These are phyloP conservation scores for Alternaria sp. DNA, from an alignment of 2,329 filamentous ascomycete genomes.

Conservation along the genomic window DNA sequence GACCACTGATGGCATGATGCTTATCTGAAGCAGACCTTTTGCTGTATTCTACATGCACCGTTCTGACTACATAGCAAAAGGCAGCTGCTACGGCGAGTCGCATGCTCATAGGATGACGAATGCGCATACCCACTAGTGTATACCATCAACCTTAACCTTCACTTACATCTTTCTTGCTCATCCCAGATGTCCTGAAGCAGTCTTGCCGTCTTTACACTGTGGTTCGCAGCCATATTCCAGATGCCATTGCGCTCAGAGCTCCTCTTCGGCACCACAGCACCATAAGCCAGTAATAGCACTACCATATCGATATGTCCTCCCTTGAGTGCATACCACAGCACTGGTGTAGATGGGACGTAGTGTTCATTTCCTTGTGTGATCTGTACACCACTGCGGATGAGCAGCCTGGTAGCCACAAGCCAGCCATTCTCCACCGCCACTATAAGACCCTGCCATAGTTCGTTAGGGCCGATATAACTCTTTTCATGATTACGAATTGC, in stretches of 20 bases:
- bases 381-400: background rate
- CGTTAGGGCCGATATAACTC: background rate
- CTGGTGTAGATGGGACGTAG: background rate
- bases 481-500: background rate
- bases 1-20: background rate
- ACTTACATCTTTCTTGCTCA: background rate
- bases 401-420: background rate
- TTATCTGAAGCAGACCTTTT: background rate
- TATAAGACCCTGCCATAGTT: background rate
- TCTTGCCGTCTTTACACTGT: background rate
- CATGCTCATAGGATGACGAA: background rate
- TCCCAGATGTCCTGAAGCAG: background rate
- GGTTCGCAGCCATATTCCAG: background rate
- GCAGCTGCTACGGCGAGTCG: background rate
- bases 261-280: background rate
- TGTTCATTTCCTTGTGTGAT: background rate
- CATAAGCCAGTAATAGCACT: background rate
- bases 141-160: background rate
- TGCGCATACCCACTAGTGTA: background rate
- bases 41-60: background rate
- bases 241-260: background rate
- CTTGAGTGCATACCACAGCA: background rate
- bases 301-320: background rate
- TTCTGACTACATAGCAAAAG: background rate
- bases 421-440: background rate